Evolutionary conservation across 192 early-diverging fungal species (phyloP).

Genomic region (Mortierella alpina): DNA sequence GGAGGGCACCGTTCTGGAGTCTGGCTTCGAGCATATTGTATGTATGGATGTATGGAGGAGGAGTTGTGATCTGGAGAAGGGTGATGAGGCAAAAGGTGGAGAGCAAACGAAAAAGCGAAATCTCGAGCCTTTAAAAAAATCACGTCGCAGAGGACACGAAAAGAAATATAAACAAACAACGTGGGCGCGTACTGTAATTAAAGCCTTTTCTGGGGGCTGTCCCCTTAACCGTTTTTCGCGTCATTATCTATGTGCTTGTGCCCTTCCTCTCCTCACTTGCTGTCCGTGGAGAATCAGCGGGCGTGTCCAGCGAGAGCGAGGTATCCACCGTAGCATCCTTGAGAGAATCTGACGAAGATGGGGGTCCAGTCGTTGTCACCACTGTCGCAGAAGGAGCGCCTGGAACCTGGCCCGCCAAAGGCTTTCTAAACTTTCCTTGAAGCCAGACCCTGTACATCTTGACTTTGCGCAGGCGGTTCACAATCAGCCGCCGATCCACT

Average conservation of each 20-base stretch:
- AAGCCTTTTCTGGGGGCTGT: too few species aligned
- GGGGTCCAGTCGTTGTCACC: conserved; percentile 6
- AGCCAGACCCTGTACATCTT: conserved; percentile 99
- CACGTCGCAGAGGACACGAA: conserved; percentile 7
- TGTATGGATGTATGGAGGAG: conserved; percentile 7
- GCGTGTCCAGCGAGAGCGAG: conserved; percentile 17
- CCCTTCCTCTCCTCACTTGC: background rate
- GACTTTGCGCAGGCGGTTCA: conserved; percentile 89
- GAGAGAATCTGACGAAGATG: background rate
- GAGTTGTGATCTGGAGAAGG: background rate
- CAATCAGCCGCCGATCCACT: conserved; percentile 90
- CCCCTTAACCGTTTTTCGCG: too few species aligned
- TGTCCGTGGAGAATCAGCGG: conserved; percentile 11
- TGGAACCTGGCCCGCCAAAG: conserved; percentile 26
- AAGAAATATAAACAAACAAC: background rate
- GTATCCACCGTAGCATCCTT: conserved; percentile 1
- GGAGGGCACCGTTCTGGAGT: conserved; percentile 83
- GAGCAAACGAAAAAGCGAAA: conserved; percentile 9
- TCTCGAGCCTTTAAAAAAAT: background rate
- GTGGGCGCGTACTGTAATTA: too few species aligned
- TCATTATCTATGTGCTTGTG: background rate
- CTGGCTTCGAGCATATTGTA: conserved; percentile 89
- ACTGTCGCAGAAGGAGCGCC: conserved; percentile 17
- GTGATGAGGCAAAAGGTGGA: conserved; percentile 1
- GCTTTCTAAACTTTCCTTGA: conserved; percentile 94